Conservation (phyloP, 805 yeast genomes). For the Wickerhamomyces tratensis region DNA sequence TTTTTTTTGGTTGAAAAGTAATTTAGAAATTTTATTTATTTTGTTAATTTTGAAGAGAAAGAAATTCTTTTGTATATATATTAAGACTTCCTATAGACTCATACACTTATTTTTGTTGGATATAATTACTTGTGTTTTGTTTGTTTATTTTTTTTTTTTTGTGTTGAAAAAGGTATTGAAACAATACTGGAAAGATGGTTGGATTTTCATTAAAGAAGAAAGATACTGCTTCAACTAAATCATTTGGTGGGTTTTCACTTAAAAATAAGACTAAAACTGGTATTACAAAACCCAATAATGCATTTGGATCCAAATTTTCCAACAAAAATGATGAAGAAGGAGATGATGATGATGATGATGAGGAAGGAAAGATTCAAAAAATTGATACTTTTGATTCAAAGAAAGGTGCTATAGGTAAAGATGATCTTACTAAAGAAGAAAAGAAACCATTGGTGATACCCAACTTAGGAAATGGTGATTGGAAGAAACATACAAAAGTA, state of each 20-base stretch:
- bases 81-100: too few species aligned
- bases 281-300: slow-evolving; percentile 2
- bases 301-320: slow-evolving; percentile 7
- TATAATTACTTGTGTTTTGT: too few species aligned
- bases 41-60: too few species aligned
- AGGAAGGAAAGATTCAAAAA: not conserved
- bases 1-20: too few species aligned
- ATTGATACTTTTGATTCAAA: slow-evolving; percentile 6
- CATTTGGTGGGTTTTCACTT: slow-evolving; percentile 23
- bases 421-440: slow-evolving; percentile 4
- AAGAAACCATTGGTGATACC: slow-evolving; percentile 11
- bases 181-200: slow-evolving; percentile 16
- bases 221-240: not conserved
- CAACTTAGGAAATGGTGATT: slow-evolving; percentile 11
- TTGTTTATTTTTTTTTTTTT: too few species aligned
- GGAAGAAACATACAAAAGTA: slow-evolving; percentile 9
- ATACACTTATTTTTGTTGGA: too few species aligned
- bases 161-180: too few species aligned
- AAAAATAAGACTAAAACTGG: slow-evolving; percentile 10
- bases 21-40: too few species aligned
- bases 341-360: slow-evolving; percentile 8
- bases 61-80: too few species aligned
- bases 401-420: slow-evolving; percentile 13
- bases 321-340: too few species aligned
- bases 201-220: slow-evolving; percentile 29